These are phyloP conservation scores for Trypethelium eluteriae DNA, from an alignment of 495 filamentous ascomycete species.

Conservation along the genomic window DNA sequence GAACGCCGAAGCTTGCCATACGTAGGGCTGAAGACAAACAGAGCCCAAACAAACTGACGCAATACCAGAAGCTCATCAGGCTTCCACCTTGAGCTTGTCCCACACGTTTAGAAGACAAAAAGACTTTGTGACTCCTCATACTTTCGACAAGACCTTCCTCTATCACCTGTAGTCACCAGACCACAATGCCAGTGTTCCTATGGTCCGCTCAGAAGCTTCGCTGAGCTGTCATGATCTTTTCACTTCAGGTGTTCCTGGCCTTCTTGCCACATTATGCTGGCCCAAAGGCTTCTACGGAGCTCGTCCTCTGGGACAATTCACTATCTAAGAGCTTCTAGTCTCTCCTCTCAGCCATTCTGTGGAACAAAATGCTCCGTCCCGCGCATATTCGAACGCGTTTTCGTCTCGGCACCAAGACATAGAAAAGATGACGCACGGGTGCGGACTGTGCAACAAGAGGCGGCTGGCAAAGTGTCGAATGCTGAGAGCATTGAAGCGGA, in stretches of 20 bases:
- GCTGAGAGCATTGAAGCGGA: conserved; percentile 26
- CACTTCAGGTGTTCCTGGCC: no score
- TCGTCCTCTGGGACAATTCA: not conserved
- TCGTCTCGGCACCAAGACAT: conserved; percentile 33
- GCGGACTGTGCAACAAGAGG: conserved; percentile 22
- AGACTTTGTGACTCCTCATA: not conserved
- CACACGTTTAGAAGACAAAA: not conserved
- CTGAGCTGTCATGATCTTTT: not conserved
- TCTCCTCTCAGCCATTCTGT: not conserved
- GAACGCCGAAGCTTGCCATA: not conserved
- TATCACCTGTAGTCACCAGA: not conserved
- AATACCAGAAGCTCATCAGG: not conserved
- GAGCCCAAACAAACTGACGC: not conserved
- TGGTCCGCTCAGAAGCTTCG: no score
- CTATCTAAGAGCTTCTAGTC: not conserved
- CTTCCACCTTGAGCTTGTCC: not conserved
- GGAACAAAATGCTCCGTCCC: not conserved
- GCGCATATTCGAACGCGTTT: conserved; percentile 22
- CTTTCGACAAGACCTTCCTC: not conserved
- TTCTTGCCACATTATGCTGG: not conserved
- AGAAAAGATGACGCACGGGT: conserved; percentile 33
- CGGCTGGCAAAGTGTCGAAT: conserved; percentile 10
- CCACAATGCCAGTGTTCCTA: no score
- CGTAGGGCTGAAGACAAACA: conserved; percentile 10
- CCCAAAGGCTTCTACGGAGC: conserved; percentile 9